phyloP scores from a whole-genome alignment of 1,139 yeast genomes.

The Oligophagozyma castellii region DNA sequence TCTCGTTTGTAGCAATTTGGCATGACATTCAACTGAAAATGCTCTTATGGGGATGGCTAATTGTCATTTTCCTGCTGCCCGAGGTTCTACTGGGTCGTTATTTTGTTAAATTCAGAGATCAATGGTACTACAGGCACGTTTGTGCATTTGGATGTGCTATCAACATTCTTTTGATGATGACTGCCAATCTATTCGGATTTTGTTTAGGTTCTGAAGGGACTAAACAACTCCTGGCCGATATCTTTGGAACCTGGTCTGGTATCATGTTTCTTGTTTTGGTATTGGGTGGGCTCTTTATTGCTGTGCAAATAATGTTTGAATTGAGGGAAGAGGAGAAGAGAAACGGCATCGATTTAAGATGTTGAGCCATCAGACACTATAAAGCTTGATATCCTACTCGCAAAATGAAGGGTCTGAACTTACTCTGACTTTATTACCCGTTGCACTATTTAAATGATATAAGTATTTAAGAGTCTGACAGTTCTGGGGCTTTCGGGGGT shows the following conservation, averaged over 20 bases:
- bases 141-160: conserved; percentile 81
- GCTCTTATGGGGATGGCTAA: conserved; percentile 91
- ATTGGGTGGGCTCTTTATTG: conserved; percentile 61
- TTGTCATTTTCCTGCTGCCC: conserved; percentile 80
- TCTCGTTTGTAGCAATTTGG: conserved; percentile 96
- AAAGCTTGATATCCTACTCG: too few species aligned
- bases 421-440: too few species aligned
- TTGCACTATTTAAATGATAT: too few species aligned
- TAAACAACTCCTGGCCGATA: conserved; percentile 44
- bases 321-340: conserved; percentile 75
- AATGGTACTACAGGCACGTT: conserved; percentile 61
- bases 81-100: conserved; percentile 53
- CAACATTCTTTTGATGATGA: conserved; percentile 97
- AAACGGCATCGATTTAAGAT: conserved; percentile 67
- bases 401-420: too few species aligned
- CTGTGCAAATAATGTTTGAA: conserved; percentile 90
- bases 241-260: conserved; percentile 62
- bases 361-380: conserved; percentile 30
- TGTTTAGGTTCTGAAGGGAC: conserved; percentile 88
- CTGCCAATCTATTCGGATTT: conserved; percentile 89
- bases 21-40: conserved; percentile 86
- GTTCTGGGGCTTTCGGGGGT: too few species aligned
- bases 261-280: conserved; percentile 50
- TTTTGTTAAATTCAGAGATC: conserved; percentile 31
- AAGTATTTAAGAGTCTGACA: too few species aligned